Evolutionary conservation across 176 grass and related monocot genomes (phyloP), one percentile per base, ranked within the genome.

Genomic region (Ensete ventricosum): DNA sequence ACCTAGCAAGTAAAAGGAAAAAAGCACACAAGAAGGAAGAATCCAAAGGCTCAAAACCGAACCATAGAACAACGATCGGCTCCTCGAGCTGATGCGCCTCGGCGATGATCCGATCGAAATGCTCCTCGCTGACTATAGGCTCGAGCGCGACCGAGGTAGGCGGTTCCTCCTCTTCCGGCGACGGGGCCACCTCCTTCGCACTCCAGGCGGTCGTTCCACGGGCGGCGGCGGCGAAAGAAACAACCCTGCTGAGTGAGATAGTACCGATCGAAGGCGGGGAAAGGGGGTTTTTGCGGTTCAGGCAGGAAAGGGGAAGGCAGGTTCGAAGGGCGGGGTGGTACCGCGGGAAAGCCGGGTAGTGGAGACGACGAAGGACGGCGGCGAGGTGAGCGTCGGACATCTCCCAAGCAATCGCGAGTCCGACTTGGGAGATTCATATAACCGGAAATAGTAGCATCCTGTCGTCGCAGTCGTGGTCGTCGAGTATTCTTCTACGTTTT

Each of bases 21-120:
- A 55, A 29, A 0, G 26, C 69, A 34, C 14, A 76, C 27, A 22
- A 29, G 19, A 57, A n/a, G 14, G 20, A 9, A 22, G 20, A 3
- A 64, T 51, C n/a, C 12, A 22, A 50, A 16, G 62, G 57, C 19
- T 20, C 27, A 49, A 21, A 63, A 51, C 73, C 63, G 72, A 24
- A 91, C 95, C 90, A 94, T 49, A 98, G 78, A 68, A 98, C 69
- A 60, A 94, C 76, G 75, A 98, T 73, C 77, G 86, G 79, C 50
- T 71, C 80, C 75, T 73, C 75, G 73, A 83, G 80, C 82, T 80
- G 86, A 82, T 91, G 85, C 55, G 86, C 90, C 54, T 91, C 86
- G 21, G 80, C 78, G 2, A 98, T 79, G 80, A 86, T 78, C 75
- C 59, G 80, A 54, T 91, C 84, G 77, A 94, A 82, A 78, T 87